Conservation (phyloP, 2,329 filamentous ascomycete species). For the Pseudohalonectria lignicola region DNA sequence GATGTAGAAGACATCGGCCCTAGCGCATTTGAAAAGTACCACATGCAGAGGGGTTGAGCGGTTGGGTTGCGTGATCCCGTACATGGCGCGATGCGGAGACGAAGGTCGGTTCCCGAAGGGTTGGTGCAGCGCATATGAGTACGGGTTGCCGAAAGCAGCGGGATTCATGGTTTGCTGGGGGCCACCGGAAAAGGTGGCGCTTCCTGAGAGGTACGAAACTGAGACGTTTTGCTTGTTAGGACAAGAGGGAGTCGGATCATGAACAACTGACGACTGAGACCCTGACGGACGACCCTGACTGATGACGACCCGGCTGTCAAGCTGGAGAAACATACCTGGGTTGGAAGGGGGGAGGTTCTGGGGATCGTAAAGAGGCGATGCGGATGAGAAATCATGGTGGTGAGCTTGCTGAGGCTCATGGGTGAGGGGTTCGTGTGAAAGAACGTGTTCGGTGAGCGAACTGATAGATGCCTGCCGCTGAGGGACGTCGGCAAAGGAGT, state of each 20-base stretch:
- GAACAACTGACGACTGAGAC: no score
- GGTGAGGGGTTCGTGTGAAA: constrained; percentile 31
- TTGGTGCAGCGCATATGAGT: constrained; percentile 18
- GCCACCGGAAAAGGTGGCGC: constrained; percentile 14
- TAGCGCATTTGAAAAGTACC: constrained; percentile 91
- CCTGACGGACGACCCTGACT: no score
- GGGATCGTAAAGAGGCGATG: constrained; percentile 26
- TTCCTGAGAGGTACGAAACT: constrained; percentile 27
- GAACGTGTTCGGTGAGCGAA: constrained; percentile 41
- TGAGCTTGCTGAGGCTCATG: constrained; percentile 31
- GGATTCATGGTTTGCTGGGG: constrained; percentile 6
- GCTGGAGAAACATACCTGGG: constrained; percentile 8
- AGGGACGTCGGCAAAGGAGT: constrained; percentile 63
- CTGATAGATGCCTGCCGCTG: constrained; percentile 54
- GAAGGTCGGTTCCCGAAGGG: constrained; percentile 38
- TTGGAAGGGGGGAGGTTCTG: constrained; percentile 21
- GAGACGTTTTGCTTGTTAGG: no score
- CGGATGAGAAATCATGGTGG: constrained; percentile 30
- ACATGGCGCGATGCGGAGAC: constrained; percentile 52
- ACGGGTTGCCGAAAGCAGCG: constrained; percentile 26
- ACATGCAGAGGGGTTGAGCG: constrained; percentile 70
- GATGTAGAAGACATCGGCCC: constrained; percentile 93
- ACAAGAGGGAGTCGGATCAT: no score
- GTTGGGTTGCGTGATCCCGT: constrained; percentile 48
- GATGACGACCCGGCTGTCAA: neutral